Percentiles rank a stretch among this genome's conserved stretches.
These are phyloP conservation scores for carrot (Daucus carota) DNA, from an alignment of 129 eudicot genomes.

Conservation along the genomic window DH1_v3.0 NC_030381.2:31064501-31065000, in stretches of 20 bases:
- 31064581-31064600: too few relatives aligned
- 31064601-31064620: neutral
- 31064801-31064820: neutral
- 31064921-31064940: neutral
- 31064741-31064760: too few relatives aligned
- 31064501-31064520: too few relatives aligned
- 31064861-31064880: neutral
- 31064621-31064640: neutral
- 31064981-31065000: neutral
- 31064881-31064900: neutral
- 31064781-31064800: neutral
- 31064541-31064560: too few relatives aligned
- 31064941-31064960: neutral
- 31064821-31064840: neutral
- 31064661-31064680: neutral
- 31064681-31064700: neutral
- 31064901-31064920: neutral
- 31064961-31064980: neutral
- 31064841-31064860: neutral
- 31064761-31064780: neutral
- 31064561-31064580: too few relatives aligned
- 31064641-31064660: too few relatives aligned
- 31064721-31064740: neutral
- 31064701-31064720: neutral
- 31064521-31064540: too few relatives aligned